These are phyloP conservation scores for Talaromyces piceae DNA, from an alignment of 2,329 filamentous ascomycete genomes.

Conservation along the genomic window DNA sequence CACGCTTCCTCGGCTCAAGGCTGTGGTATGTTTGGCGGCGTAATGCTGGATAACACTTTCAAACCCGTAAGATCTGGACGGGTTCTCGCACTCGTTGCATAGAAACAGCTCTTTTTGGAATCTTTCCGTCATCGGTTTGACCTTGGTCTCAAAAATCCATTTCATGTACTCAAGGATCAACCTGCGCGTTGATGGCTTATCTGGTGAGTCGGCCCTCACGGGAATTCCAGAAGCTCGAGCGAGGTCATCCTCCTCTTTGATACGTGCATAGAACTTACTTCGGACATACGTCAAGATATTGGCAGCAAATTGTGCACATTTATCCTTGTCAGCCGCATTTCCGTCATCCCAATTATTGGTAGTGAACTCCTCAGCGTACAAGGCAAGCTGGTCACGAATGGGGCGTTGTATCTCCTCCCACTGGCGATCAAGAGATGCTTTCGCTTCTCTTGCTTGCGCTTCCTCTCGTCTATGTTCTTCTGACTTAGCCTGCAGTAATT, in stretches of 20 bases:
- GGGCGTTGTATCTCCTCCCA: constrained; percentile 66
- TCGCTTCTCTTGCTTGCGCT: constrained; percentile 43
- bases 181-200: constrained; percentile 52
- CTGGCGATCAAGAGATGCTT: constrained; percentile 57
- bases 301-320: constrained; percentile 60
- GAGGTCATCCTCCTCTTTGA: constrained; percentile 47
- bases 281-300: constrained; percentile 63
- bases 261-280: constrained; percentile 56
- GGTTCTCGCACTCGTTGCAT: constrained; percentile 61
- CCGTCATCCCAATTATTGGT: constrained; percentile 58
- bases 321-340: constrained; percentile 55
- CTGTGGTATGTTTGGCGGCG: constrained; percentile 69
- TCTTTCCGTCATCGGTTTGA: constrained; percentile 61
- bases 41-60: constrained; percentile 77
- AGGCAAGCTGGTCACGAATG: constrained; percentile 56
- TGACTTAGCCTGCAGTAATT: constrained; percentile 39
- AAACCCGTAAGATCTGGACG: constrained; percentile 63
- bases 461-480: constrained; percentile 43
- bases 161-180: constrained; percentile 79
- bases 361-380: constrained; percentile 65
- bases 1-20: constrained; percentile 62
- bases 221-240: constrained; percentile 41
- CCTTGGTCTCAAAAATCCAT: constrained; percentile 71
- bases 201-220: constrained; percentile 42
- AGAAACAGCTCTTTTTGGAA: constrained; percentile 66